These are phyloP conservation scores for Starmerella kuoi DNA, from an alignment of 805 yeast genomes.

Conservation along the genomic window DNA sequence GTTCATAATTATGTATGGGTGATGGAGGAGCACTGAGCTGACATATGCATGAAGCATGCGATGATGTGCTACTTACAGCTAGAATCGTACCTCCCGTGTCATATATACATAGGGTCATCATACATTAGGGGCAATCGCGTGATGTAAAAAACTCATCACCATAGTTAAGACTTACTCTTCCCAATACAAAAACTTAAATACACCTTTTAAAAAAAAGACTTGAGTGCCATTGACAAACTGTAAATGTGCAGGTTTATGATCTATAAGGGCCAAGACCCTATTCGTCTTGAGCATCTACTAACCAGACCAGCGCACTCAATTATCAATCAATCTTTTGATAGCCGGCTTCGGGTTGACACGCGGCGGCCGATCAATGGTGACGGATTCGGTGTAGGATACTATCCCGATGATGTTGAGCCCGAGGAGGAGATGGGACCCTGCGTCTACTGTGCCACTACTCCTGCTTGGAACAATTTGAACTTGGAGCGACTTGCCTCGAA, in stretches of 20 bases:
- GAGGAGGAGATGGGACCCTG: constrained; percentile 65
- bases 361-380: constrained; percentile 94
- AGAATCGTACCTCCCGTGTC: no score
- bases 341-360: constrained; percentile 73
- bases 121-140: no score
- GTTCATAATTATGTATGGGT: no score
- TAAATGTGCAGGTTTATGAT: constrained; percentile 95
- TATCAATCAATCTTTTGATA: constrained; percentile 89
- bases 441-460: constrained; percentile 87
- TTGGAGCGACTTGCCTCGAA: constrained; percentile 74
- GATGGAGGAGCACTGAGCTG: no score
- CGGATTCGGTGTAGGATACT: constrained; percentile 96
- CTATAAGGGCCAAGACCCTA: constrained; percentile 82
- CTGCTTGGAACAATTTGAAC: constrained; percentile 88
- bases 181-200: no score
- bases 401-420: constrained; percentile 42
- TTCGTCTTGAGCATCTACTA: constrained; percentile 68
- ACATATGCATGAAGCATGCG: no score
- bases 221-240: no score
- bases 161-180: no score
- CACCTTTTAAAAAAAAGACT: no score
- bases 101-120: no score
- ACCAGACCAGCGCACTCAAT: constrained; percentile 96
- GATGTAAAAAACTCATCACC: no score
- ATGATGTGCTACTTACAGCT: no score